phyloP scores from a whole-genome alignment of 306 rosid species.

The Oemleria cerasiformis region DNA sequence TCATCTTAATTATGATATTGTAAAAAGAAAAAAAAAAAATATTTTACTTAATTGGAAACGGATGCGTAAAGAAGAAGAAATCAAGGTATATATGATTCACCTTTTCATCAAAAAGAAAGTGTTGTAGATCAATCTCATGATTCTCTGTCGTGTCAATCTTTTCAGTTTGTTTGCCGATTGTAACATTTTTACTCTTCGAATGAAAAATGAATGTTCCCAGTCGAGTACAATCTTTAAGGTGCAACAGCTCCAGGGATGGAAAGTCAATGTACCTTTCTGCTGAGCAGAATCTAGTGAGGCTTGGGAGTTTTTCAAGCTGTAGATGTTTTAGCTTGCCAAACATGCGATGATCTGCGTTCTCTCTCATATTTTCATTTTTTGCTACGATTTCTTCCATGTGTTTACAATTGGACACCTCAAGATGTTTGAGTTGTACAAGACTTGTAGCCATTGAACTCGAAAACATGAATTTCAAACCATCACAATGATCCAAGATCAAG shows the following conservation, averaged over 20 bases:
- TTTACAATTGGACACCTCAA: conserved; percentile 25
- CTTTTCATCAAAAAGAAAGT: neutral
- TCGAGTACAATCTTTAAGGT: neutral
- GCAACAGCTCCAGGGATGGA: neutral
- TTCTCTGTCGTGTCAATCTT: neutral
- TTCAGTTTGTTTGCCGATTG: neutral
- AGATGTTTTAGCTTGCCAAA: neutral
- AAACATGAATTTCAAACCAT: conserved; percentile 3
- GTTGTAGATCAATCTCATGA: neutral
- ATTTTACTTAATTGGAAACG: too few relatives aligned
- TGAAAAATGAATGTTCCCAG: neutral
- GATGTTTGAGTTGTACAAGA: conserved; percentile 29
- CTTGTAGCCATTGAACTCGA: conserved; percentile 20
- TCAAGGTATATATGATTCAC: neutral
- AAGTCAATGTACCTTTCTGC: neutral
- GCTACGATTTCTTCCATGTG: conserved; percentile 20
- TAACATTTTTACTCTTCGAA: neutral
- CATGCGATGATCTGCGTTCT: too few relatives aligned
- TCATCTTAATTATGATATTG: too few relatives aligned
- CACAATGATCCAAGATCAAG: conserved; percentile 22
- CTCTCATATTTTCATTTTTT: neutral
- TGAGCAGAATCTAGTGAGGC: neutral
- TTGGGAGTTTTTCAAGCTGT: neutral
- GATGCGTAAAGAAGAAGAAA: too few relatives aligned
- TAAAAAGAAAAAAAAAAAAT: too few relatives aligned